phyloP scores from a whole-genome alignment of 306 rosid genomes.

The Cucurbita moschata region DNA sequence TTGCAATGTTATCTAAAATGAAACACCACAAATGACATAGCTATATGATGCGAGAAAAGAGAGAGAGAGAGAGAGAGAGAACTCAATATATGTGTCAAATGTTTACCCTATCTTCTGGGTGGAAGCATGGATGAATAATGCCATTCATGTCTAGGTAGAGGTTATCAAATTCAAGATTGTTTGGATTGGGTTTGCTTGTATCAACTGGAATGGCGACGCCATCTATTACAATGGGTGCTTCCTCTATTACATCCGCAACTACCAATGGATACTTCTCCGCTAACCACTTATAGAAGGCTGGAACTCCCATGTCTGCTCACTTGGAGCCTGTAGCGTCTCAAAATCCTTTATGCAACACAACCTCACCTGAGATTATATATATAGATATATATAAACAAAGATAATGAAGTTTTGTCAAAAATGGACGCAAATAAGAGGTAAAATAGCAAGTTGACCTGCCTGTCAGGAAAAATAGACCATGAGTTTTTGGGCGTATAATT shows the following conservation, averaged over 20 bases:
- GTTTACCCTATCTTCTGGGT: conserved; percentile 89
- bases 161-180: conserved; percentile 70
- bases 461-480: background rate
- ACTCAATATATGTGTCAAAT: background rate
- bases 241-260: conserved; percentile 70
- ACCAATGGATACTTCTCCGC: conserved; percentile 92
- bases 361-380: background rate
- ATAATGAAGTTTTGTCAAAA: background rate
- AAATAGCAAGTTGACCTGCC: background rate
- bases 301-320: conserved; percentile 63
- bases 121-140: conserved; percentile 92
- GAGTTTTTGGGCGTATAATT: background rate
- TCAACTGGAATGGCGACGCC: conserved; percentile 69
- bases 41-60: background rate
- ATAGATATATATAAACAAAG: background rate
- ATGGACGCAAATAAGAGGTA: background rate
- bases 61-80: background rate
- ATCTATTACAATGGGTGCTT: conserved; percentile 72
- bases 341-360: background rate
- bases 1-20: background rate
- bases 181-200: conserved; percentile 72
- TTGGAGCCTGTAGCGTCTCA: background rate
- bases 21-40: background rate
- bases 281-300: conserved; percentile 88
- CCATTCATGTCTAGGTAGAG: conserved; percentile 97